Evolutionary conservation across 2,329 filamentous ascomycete species (phyloP), one percentile per base, ranked within the genome.

Genomic region (Cryphonectria naterciae): DNA sequence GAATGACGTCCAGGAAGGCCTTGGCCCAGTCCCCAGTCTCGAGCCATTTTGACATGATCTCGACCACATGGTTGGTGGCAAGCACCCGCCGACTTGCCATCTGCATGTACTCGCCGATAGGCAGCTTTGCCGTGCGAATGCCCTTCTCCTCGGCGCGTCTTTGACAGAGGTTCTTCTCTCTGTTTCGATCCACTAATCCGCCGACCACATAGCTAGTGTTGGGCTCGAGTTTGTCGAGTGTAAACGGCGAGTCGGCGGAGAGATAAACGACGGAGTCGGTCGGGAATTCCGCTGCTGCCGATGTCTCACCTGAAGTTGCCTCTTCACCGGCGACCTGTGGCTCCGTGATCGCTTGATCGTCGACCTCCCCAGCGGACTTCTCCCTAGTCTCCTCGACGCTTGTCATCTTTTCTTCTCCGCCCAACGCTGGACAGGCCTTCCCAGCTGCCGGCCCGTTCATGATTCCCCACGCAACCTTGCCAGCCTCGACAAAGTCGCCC

Each of bases 41-140:
- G 68, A 99, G 81, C 94, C 95, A 99, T 74, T 90, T 91, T 62
- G 97, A 83, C 93, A 99, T 97, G 73, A 99, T 98, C 81, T 98
- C 95, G 63, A 96, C 89, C 1, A 99, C 96, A 78, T 99, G 96
- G 78, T 98, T 99, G 10, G 95, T 98, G 4, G 95, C 91, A 70
- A 99, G 83, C 5, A 99, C 93, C 76, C 92, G 89, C 43, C 96
- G 89, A 76, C 92, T 95, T 69, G 91, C 88, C 93, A 99, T 97
- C 74, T 94, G 88, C 85, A 99, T 91, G 80, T 93, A 98, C 73
- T 98, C 91, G n/a, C 94, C 94, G 76, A 99, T 98, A 0, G 96
- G 96, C 69, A 99, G 81, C 79, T 94, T 95, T 1, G 95, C 96
- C 0, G 96, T 98, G 74, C 92, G 91, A 76, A 99, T 89, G 0